Base-by-base conservation (phyloP, 306 rosid species). In the Corylus americana region DNA sequence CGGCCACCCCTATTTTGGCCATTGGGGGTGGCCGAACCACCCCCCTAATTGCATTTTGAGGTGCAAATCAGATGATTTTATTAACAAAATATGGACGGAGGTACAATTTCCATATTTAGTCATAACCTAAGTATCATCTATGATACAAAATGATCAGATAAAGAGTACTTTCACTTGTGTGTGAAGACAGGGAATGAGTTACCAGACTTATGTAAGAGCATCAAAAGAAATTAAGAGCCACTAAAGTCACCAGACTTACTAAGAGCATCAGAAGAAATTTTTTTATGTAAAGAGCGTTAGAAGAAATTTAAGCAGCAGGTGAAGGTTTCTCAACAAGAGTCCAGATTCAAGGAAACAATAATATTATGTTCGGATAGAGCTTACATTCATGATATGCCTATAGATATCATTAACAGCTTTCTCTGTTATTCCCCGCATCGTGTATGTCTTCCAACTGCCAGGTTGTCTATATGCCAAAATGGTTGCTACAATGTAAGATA, bases 391-490 rank as follows among this genome's bases (percentile, higher is more conserved):
- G 71, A 93, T 96, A 86, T 96, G 99, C 48, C 83, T 98, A 22
- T 22, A 22, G 25, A 22, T 22, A 22, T 22, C 25, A 22, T 22
- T 22, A 22, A 22, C 25, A 22, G 25, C 25, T 22, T 22, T 22
- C 25, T 22, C 25, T 22, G 25, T 96, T 71, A 96, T 91, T 80
- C 99, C 99, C 84, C 98, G 87, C 99, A 96, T 96, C 53, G 99
- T 96, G 75, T 87, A 96, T 20, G 99, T 96, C 89, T 96, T 96
- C 48, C 98, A 98, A 78, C 99, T 96, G 87, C 98, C 93, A 45
- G 99, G 93, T 89, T 96, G 97, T 83, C 99, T 98, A 82, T 96
- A 91, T 8, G 98, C 98, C 76, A 93, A 93, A 64, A 96, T 86
- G 58, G 99, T 96, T 71, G 99, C 99, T 96, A 91, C 83, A 80